Evolutionary conservation across 2,329 filamentous ascomycete species (phyloP).

Genomic region (Chrysoporthe cubensis): DNA sequence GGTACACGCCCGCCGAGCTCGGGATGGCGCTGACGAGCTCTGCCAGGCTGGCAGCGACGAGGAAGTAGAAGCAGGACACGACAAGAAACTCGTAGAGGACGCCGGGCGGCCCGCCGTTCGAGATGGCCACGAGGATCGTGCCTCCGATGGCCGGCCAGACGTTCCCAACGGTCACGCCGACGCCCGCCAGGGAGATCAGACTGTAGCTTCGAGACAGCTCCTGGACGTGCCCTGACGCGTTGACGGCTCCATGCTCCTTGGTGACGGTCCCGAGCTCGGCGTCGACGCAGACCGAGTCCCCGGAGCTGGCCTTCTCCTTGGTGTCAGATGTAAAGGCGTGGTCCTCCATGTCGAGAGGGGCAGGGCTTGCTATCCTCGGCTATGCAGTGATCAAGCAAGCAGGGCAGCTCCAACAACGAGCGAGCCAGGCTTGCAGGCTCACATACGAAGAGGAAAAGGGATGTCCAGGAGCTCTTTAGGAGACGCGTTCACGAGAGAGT

Average conservation of each 20-base stretch:
- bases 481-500: neutral
- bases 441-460: too few relatives aligned
- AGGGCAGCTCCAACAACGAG: too few relatives aligned
- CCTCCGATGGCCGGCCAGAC: constrained; percentile 50
- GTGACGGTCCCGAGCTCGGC: constrained; percentile 14
- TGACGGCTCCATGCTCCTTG: constrained; percentile 33
- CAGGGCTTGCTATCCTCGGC: neutral
- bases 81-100: constrained; percentile 64
- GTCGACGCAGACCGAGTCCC: constrained; percentile 2
- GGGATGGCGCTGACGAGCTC: constrained; percentile 65
- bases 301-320: constrained; percentile 7
- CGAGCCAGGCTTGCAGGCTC: too few relatives aligned
- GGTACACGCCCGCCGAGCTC: constrained; percentile 64
- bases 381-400: too few relatives aligned
- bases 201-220: constrained; percentile 45
- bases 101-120: constrained; percentile 65
- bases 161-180: constrained; percentile 48
- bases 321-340: neutral
- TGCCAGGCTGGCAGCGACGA: constrained; percentile 61
- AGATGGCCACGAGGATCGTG: constrained; percentile 54
- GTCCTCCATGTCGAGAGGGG: constrained; percentile 4
- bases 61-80: constrained; percentile 57
- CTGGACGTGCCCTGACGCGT: constrained; percentile 47
- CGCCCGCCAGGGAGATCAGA: constrained; percentile 45
- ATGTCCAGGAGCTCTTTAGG: too few relatives aligned